A percentile compares a stretch with the other conserved stretches of the same genome.
Conservation (phyloP, 768 basidiomycete genomes). For the Pholiota microspora region DNA sequence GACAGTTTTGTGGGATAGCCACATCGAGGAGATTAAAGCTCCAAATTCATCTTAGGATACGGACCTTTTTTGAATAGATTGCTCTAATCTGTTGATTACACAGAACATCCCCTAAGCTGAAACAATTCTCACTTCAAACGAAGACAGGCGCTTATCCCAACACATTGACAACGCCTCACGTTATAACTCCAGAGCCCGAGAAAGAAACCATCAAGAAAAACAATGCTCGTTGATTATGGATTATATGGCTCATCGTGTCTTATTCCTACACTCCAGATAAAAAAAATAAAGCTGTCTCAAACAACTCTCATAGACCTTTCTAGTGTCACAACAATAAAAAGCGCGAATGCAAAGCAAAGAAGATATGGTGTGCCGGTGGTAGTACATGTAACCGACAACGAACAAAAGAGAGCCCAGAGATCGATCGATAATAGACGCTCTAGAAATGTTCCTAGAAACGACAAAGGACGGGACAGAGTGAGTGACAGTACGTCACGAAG, state of each 20-base stretch:
- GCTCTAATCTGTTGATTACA: no score
- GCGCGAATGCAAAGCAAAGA: conserved; percentile 5
- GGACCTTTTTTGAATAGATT: not conserved
- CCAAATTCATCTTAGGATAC: not conserved
- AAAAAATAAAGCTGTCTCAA: not conserved
- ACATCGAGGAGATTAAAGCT: conserved; percentile 36
- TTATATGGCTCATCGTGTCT: not conserved
- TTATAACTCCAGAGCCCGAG: no score
- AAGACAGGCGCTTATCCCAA: no score
- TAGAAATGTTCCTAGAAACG: conserved; percentile 57
- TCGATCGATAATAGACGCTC: conserved; percentile 17
- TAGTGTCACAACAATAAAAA: conserved; percentile 8
- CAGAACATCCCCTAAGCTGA: no score
- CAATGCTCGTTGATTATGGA: not conserved
- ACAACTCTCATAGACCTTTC: not conserved
- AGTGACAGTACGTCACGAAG: not conserved
- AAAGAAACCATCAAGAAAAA: no score
- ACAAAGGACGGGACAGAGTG: not conserved
- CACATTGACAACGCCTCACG: no score
- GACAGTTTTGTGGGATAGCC: conserved; percentile 43
- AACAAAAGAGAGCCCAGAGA: not conserved
- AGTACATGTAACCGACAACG: conserved; percentile 1
- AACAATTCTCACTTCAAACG: no score
- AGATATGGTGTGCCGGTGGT: no score
- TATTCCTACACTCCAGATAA: not conserved